phyloP scores from a whole-genome alignment of 805 yeast species.

The Lipomyces orientalis region DNA sequence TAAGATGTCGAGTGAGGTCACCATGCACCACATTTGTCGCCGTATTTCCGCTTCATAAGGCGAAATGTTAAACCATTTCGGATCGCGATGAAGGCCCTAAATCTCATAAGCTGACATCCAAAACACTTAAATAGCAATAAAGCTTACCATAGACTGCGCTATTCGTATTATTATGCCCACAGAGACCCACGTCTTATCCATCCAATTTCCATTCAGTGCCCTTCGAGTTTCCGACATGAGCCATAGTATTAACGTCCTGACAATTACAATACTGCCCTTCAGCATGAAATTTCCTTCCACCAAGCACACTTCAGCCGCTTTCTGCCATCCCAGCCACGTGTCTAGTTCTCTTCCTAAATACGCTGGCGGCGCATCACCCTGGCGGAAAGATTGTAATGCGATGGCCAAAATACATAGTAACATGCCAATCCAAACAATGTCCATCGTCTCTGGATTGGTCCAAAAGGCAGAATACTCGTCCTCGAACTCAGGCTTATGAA shows the following conservation, averaged over 20 bases:
- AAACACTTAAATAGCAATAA: neutral
- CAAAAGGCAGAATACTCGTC: constrained; percentile 42
- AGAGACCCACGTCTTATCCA: constrained; percentile 42
- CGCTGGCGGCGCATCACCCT: constrained; percentile 37
- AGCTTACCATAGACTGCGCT: constrained; percentile 44
- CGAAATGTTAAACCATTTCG: constrained; percentile 44
- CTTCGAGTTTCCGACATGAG: constrained; percentile 40
- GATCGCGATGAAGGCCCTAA: constrained; percentile 46
- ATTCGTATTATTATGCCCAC: constrained; percentile 43
- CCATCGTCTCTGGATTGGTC: constrained; percentile 40
- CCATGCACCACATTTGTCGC: constrained; percentile 42
- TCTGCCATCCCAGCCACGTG: constrained; percentile 41
- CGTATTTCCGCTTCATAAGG: constrained; percentile 44
- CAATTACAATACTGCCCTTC: constrained; percentile 43
- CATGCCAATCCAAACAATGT: constrained; percentile 43
- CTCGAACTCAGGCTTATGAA: constrained; percentile 44
- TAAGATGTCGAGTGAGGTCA: constrained; percentile 39
- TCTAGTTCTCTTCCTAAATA: constrained; percentile 35
- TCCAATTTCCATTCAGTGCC: constrained; percentile 34
- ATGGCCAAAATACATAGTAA: constrained; percentile 42
- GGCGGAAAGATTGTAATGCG: constrained; percentile 41
- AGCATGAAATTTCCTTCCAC: constrained; percentile 42
- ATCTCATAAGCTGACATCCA: neutral
- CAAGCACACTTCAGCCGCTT: constrained; percentile 43
- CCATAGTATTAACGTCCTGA: constrained; percentile 44